Evolutionary conservation across 2,329 filamentous ascomycete species (phyloP), one percentile per base, ranked within the genome.

Genomic region (Venturia oleaginea): DNA sequence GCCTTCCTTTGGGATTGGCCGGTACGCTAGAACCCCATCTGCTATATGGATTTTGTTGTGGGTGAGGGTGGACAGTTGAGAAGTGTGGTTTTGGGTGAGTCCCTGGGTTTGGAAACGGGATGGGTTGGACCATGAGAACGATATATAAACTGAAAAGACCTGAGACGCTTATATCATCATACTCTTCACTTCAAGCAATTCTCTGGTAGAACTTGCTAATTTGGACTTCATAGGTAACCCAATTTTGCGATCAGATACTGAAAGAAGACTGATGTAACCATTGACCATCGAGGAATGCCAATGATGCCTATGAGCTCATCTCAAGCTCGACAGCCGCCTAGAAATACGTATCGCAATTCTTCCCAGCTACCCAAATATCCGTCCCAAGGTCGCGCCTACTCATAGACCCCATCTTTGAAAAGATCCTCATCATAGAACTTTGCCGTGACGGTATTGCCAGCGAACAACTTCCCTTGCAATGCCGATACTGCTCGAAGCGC

Each of bases 401-500:
- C 62, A 32, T 61, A 64, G n/a, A 43, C 40, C 17, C 63, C 63
- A 32, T 64, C 30, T 2, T 64, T 91, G 72, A 97, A 99, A 70
- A 85, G 90, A 55, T 93, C 91, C 6, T 80, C 80, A 70, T 95
- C 86, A 74, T 90, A 97, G 73, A 92, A 97, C 62, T 83, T 84
- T 0, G 92, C 90, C n/a, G 80, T 79, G 65, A 97, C 95, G 13
- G 82, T 80, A 73, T 96, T 96, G 4, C 90, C 92, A 68, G 92
- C 92, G 75, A 97, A 97, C 19, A 91, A 83, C 63, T 92, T 86
- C 19, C 92, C 92, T 71, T 96, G 86, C 48, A 96, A 84, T 13
- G 91, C 91, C 73, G 94, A 95, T 61, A 97, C 91, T 62, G 93
- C 93, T 70, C 92, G 84, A 65, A 97, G 77, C 17, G 92, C 94